Evolutionary conservation across 1,284 basidiomycete species (phyloP).

Genomic region (Cryptococcus sp.): DNA sequence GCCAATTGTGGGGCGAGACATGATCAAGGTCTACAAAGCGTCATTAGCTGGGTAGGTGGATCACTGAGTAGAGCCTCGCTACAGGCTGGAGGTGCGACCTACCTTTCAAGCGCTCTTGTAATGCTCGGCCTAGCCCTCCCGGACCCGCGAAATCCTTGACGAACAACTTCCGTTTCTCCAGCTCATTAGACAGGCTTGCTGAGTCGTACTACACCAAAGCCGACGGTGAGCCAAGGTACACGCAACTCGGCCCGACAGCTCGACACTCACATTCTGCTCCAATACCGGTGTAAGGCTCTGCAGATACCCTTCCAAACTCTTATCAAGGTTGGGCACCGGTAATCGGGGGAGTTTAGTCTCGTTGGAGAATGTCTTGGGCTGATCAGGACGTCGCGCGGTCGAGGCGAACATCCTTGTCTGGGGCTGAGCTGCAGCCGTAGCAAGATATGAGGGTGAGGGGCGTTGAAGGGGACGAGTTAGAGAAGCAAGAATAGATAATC

Average conservation of each 20-base stretch:
- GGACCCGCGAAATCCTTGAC: conserved; percentile 68
- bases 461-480: background rate
- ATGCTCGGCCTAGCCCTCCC: conserved; percentile 65
- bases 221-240: too few relatives aligned
- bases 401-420: conserved; percentile 41
- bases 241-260: background rate
- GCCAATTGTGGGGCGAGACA: conserved; percentile 86
- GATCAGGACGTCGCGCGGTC: conserved; percentile 25
- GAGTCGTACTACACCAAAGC: conserved; percentile 56
- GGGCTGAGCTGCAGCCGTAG: conserved; percentile 14
- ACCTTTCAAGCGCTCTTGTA: conserved; percentile 83
- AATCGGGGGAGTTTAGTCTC: conserved; percentile 63
- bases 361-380: conserved; percentile 55
- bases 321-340: conserved; percentile 79
- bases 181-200: conserved; percentile 60
- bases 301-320: conserved; percentile 78
- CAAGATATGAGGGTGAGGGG: conserved; percentile 15
- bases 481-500: too few relatives aligned
- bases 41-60: background rate
- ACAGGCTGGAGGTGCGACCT: conserved; percentile 26
- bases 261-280: conserved; percentile 64
- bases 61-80: background rate
- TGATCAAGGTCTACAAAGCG: conserved; percentile 73
- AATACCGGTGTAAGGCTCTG: conserved; percentile 78
- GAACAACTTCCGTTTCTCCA: conserved; percentile 65